Conservation (phyloP, 2,329 filamentous ascomycete genomes). For the Xylariales sp. region DNA sequence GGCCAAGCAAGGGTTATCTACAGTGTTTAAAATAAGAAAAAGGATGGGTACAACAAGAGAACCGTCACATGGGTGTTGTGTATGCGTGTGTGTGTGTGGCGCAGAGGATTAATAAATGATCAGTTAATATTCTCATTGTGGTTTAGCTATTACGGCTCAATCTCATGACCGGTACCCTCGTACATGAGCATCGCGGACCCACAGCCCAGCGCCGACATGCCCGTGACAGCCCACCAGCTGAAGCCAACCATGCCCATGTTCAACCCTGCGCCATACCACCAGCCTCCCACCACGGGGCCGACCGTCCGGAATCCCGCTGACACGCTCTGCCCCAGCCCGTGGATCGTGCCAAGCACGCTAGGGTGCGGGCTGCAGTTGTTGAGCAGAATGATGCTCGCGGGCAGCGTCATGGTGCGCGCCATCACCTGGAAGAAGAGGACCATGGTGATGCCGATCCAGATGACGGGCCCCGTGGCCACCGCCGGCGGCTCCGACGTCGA, state of each 20-base stretch:
- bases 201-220: conserved; percentile 52
- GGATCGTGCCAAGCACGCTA: conserved; percentile 53
- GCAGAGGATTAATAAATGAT: not conserved
- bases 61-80: no score
- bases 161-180: conserved; percentile 61
- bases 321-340: conserved; percentile 48
- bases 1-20: no score
- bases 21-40: no score
- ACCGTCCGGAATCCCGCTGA: conserved; percentile 45
- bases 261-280: conserved; percentile 41
- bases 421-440: conserved; percentile 67
- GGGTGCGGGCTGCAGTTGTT: conserved; percentile 59
- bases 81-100: no score
- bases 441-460: conserved; percentile 58
- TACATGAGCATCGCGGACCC: conserved; percentile 55
- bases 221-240: conserved; percentile 44
- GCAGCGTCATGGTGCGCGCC: conserved; percentile 65
- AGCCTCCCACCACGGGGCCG: conserved; percentile 45
- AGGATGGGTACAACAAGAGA: no score
- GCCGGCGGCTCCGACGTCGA: conserved; percentile 36
- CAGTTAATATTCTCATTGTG: not conserved
- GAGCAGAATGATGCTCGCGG: conserved; percentile 54
- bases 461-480: conserved; percentile 41
- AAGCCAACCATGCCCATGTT: conserved; percentile 41
- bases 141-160: conserved; percentile 36